phyloP scores from a whole-genome alignment of 371 early-diverging fungal genomes.

The Rhizopus delemar region DNA sequence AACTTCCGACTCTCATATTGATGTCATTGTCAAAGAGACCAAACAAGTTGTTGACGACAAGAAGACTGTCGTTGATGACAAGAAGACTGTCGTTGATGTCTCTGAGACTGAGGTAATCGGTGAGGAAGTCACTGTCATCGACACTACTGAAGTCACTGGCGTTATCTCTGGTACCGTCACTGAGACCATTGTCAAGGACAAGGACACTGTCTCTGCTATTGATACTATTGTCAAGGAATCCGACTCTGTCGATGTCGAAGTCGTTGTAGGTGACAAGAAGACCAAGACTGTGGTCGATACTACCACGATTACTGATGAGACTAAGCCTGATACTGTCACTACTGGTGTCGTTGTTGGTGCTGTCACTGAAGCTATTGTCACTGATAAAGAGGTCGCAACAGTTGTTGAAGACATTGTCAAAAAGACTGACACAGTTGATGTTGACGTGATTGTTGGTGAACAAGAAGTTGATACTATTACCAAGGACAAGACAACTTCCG shows the following conservation, averaged over 20 bases:
- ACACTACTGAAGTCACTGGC: not conserved
- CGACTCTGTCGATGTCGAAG: conserved; percentile 1
- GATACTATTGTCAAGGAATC: not conserved
- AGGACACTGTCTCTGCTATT: too few relatives aligned
- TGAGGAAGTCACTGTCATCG: too few relatives aligned
- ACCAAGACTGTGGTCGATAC: not conserved
- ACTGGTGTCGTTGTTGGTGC: conserved; percentile 1
- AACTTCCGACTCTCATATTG: not conserved
- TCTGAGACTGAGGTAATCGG: too few relatives aligned
- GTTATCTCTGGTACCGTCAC: not conserved
- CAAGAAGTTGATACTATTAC: not conserved
- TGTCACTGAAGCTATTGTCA: not conserved
- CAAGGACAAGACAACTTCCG: not conserved
- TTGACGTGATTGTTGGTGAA: not conserved
- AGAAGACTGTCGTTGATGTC: too few relatives aligned
- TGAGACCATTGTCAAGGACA: not conserved
- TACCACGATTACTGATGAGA: not conserved
- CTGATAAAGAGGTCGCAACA: not conserved
- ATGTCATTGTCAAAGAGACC: too few relatives aligned
- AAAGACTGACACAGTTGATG: not conserved
- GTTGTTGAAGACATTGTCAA: not conserved
- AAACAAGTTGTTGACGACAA: too few relatives aligned
- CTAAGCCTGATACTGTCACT: not conserved
- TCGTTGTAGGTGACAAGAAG: conserved; percentile 3
- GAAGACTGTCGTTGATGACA: too few relatives aligned